A percentile compares a stretch with the other conserved stretches of the same genome.
Conservation (phyloP, 2,329 filamentous ascomycete genomes). For the Cladorrhinum sp. region DNA sequence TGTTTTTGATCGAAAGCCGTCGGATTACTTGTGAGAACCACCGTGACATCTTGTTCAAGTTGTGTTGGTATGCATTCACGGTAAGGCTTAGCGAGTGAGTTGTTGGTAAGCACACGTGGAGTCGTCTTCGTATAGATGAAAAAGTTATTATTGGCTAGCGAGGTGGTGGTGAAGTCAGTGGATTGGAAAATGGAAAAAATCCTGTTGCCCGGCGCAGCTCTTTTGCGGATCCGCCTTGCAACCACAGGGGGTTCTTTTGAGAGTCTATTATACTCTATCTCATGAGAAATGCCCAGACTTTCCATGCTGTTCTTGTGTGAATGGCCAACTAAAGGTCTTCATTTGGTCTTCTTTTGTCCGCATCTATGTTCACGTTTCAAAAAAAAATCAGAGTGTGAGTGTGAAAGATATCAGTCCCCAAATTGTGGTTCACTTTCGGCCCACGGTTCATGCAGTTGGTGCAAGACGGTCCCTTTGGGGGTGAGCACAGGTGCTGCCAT, state of each 20-base stretch:
- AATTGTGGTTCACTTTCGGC: neutral
- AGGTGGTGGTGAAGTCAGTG: neutral
- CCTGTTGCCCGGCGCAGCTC: neutral
- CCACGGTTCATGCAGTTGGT: neutral
- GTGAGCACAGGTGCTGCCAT: neutral
- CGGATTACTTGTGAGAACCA: neutral
- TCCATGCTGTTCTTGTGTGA: neutral
- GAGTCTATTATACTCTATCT: neutral
- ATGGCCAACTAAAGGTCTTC: neutral
- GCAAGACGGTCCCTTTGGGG: neutral
- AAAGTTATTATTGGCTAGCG: neutral
- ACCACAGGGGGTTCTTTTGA: neutral
- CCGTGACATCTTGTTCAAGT: constrained; percentile 1
- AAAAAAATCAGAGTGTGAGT: neutral
- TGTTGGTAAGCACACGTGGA: neutral
- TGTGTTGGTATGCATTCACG: neutral
- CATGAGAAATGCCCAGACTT: neutral
- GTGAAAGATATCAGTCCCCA: neutral
- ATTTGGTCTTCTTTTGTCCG: neutral
- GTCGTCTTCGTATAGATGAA: neutral
- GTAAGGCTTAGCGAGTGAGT: neutral
- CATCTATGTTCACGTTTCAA: neutral
- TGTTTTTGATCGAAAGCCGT: neutral
- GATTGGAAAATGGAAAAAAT: neutral
- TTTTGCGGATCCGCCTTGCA: neutral